phyloP scores from a whole-genome alignment of 129 eudicot species.

The Centaurea solstitialis region DNA sequence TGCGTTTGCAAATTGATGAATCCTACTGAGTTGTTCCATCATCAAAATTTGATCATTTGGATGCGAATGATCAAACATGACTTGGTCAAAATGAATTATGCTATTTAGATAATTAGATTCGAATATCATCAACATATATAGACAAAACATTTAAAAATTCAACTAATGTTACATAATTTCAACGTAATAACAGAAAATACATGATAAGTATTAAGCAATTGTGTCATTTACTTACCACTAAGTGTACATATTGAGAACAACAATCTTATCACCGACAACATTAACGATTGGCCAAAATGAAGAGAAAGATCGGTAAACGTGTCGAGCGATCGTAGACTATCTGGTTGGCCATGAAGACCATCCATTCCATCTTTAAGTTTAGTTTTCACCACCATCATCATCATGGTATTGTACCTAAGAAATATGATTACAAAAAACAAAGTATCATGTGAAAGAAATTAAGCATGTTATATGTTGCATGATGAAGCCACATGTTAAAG shows the following conservation, averaged over 20 bases:
- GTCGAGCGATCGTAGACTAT: conserved; percentile 22
- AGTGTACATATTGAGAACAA: too few species aligned
- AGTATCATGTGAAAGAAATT: too few species aligned
- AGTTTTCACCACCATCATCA: too few species aligned
- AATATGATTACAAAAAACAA: too few species aligned
- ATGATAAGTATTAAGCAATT: background rate
- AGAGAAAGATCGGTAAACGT: background rate
- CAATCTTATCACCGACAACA: conserved; percentile 69
- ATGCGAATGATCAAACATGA: background rate
- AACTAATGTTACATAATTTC: background rate
- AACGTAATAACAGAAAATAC: background rate
- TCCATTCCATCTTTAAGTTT: background rate
- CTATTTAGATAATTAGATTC: conserved; percentile 11
- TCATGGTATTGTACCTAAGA: too few species aligned
- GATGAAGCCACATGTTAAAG: too few species aligned
- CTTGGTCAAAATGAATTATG: background rate
- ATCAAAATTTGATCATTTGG: background rate
- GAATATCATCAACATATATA: background rate
- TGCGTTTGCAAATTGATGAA: background rate
- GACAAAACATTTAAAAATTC: background rate
- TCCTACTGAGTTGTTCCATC: conserved; percentile 11
- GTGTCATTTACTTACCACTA: background rate
- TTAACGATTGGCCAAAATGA: conserved; percentile 87
- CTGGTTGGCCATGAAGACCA: conserved; percentile 25
- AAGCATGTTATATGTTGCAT: too few species aligned